phyloP scores from a whole-genome alignment of 179 eudicot genomes.

The Amaranthus tricolor region DNA sequence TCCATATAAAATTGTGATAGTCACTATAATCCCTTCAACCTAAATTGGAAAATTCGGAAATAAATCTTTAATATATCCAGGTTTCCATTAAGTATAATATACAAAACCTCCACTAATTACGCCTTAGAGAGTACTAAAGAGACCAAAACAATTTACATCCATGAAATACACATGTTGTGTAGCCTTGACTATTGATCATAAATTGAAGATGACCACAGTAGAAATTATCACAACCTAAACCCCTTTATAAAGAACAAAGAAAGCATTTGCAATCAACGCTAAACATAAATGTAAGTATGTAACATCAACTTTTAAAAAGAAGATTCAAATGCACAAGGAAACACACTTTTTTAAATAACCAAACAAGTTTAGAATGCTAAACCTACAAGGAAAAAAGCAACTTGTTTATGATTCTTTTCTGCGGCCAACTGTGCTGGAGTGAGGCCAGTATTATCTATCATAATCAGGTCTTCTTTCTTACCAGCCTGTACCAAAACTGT shows the following conservation, averaged over 20 bases:
- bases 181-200: neutral
- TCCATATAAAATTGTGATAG: too few species aligned
- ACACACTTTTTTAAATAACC: neutral
- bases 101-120: neutral
- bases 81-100: neutral
- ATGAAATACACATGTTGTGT: neutral
- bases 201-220: neutral
- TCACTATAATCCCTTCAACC: too few species aligned
- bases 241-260: neutral
- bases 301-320: neutral
- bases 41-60: too few species aligned
- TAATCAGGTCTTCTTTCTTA: slow-evolving; percentile 82
- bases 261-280: neutral
- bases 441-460: slow-evolving; percentile 88
- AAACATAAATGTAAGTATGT: neutral
- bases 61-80: too few species aligned
- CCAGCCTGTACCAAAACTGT: slow-evolving; percentile 97
- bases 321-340: neutral
- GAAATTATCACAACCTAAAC: neutral
- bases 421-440: slow-evolving; percentile 98
- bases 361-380: slow-evolving; percentile 25
- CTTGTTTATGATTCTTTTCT: slow-evolving; percentile 96
- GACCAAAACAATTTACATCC: neutral
- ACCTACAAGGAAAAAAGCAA: slow-evolving; percentile 99
- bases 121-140: neutral